Conservation (phyloP, 2,329 filamentous ascomycete genomes). For the Xylariaceae sp. region DNA sequence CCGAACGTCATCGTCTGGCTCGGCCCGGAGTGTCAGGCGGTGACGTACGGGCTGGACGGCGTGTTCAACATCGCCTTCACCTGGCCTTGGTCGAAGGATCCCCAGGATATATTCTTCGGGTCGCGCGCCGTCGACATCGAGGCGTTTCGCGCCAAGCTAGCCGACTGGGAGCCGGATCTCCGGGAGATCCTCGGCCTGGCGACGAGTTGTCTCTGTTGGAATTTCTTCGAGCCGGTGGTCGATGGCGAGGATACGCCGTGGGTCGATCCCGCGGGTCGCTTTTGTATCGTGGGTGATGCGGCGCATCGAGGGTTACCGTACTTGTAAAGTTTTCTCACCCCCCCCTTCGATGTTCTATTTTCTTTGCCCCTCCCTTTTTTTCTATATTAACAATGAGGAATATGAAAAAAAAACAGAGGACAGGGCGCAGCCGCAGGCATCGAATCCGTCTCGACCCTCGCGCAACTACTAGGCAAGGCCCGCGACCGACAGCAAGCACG, state of each 20-base stretch:
- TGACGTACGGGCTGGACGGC: constrained; percentile 20
- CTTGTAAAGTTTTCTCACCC: constrained; percentile 15
- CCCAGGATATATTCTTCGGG: constrained; percentile 18
- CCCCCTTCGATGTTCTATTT: neutral
- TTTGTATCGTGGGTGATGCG: constrained; percentile 22
- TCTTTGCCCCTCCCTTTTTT: too few species aligned
- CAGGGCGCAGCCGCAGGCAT: constrained; percentile 21
- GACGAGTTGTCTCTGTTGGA: constrained; percentile 14
- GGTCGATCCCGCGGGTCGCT: constrained; percentile 15
- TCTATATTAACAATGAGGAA: too few species aligned
- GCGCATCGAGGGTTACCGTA: constrained; percentile 20
- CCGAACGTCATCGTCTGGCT: constrained; percentile 22
- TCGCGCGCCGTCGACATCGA: constrained; percentile 16
- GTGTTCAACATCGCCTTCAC: constrained; percentile 22
- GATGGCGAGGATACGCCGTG: constrained; percentile 17
- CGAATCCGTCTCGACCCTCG: constrained; percentile 19
- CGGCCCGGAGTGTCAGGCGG: constrained; percentile 20
- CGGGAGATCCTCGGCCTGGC: constrained; percentile 19
- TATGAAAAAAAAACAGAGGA: constrained; percentile 3
- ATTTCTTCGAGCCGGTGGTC: constrained; percentile 18
- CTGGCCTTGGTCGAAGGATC: constrained; percentile 20
- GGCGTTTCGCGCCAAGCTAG: constrained; percentile 13
- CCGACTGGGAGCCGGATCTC: constrained; percentile 17
- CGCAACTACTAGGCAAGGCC: constrained; percentile 16
- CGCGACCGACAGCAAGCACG: constrained; percentile 5